Evolutionary conservation across 2,329 filamentous ascomycete genomes (phyloP), one percentile per base, ranked within the genome.

Genomic region (Trichoderma polysporum): DNA sequence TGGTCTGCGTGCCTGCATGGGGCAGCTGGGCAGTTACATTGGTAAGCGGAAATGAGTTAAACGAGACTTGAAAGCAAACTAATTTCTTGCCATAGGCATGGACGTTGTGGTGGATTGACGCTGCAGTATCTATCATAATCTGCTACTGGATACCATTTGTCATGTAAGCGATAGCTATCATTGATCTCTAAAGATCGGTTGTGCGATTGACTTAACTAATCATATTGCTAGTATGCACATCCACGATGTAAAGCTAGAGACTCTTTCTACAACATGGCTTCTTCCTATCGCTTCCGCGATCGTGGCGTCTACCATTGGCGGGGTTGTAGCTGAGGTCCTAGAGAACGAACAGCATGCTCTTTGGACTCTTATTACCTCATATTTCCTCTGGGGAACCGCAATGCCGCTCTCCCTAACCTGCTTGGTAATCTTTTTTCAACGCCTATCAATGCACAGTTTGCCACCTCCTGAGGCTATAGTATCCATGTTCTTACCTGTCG

Each of bases 261-360:
- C 58, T 17, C 45, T 61, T 61, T 52, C 58, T 31, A 45, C 58
- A 39, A 61, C 58, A 12, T 61, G 59, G 49, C 59, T 63, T 41
- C 59, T 63, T 4, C 59, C 59, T 17, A 53, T 53, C 4, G 59
- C 59, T 7, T 37, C 58, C 39, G 45, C 59, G 3, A 53, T 63
- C n/a, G 59, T 63, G 17, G 58, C 58, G 19, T 61, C 58, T 4
- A 45, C 58, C 17, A 52, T 61, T 8, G 59, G 59, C 1, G 59
- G 33, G 10, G 35, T 63, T 7, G 25, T 63, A 3, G 59, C 59
- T 29, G 58, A 50, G 19, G 58, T 17, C 6, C 1, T 61, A 6
- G 33, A 61, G 12, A 41, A 54, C 8, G 35, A 53, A 39, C 59
- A 52, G 2, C 47, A 53, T 53, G 59, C 59, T 53, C 59, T 63